These are phyloP conservation scores for Ilex paraguariensis DNA, from an alignment of 305 asterid species.

Conservation along the genomic window DNA sequence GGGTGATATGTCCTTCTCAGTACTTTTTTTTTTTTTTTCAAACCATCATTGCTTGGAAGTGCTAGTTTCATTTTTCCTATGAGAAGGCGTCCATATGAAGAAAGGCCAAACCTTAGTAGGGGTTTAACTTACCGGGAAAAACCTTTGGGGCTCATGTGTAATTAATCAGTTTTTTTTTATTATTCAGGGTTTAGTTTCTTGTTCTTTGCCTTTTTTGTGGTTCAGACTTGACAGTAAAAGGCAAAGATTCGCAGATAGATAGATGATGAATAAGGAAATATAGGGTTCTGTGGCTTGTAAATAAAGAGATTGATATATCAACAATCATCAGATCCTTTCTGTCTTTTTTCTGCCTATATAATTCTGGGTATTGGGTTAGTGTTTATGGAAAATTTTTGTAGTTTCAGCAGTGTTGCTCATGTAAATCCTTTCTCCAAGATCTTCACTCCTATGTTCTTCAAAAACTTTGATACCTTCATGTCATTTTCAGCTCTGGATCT, in stretches of 20 bases:
- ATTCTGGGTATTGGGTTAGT: background rate
- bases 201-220: slow-evolving; percentile 38
- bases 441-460: background rate
- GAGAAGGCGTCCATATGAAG: too few species aligned
- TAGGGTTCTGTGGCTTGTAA: slow-evolving; percentile 31
- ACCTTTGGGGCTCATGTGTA: too few species aligned
- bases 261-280: slow-evolving; percentile 28
- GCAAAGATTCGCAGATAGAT: slow-evolving; percentile 14
- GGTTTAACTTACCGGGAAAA: too few species aligned
- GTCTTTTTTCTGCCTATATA: slow-evolving; percentile 8
- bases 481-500: too few species aligned
- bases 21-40: too few species aligned
- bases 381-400: background rate
- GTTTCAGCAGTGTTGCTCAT: background rate
- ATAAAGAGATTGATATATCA: slow-evolving; percentile 27
- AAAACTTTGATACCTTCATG: background rate
- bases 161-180: background rate
- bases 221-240: background rate
- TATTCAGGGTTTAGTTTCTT: slow-evolving; percentile 7
- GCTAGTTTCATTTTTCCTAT: too few species aligned
- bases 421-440: too few species aligned
- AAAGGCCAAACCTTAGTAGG: too few species aligned
- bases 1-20: too few species aligned
- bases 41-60: too few species aligned
- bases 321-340: slow-evolving; percentile 10